phyloP scores from a whole-genome alignment of 176 grass and related monocot species.

The Olyra latifolia region DNA sequence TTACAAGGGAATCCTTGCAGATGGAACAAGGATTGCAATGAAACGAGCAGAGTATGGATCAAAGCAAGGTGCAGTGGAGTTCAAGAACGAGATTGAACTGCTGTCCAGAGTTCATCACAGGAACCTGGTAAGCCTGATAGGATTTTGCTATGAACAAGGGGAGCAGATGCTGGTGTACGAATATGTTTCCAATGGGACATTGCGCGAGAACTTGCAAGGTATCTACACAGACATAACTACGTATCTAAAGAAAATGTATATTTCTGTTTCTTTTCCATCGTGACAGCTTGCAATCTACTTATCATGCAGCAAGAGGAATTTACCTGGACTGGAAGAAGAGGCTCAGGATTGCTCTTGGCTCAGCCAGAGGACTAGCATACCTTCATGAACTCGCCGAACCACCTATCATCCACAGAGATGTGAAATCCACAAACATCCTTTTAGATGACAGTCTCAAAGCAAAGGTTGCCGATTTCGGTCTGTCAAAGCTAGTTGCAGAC shows the following conservation, averaged over 20 bases:
- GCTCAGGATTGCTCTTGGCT: constrained; percentile 71
- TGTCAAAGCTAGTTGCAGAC: constrained; percentile 66
- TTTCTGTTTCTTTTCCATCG: not conserved
- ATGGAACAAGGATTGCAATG: constrained; percentile 64
- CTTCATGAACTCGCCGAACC: constrained; percentile 87
- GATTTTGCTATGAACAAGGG: constrained; percentile 86
- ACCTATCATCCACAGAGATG: constrained; percentile 90
- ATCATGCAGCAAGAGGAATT: constrained; percentile 47
- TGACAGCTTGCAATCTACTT: constrained; percentile 18
- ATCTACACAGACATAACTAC: constrained; percentile 13
- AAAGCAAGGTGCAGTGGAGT: constrained; percentile 80
- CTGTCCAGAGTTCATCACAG: constrained; percentile 91
- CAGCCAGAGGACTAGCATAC: constrained; percentile 80
- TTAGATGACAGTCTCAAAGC: constrained; percentile 77
- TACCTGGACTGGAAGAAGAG: constrained; percentile 78
- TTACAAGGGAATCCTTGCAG: constrained; percentile 68
- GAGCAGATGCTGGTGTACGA: constrained; percentile 95
- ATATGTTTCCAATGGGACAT: constrained; percentile 70
- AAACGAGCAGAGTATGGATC: constrained; percentile 81
- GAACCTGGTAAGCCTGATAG: constrained; percentile 78
- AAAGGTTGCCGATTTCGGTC: constrained; percentile 92
- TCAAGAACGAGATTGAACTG: constrained; percentile 94
- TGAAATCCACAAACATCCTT: constrained; percentile 88
- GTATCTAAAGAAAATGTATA: not conserved
- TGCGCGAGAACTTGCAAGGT: constrained; percentile 78